Evolutionary conservation across 2,329 filamentous ascomycete species (phyloP).

Genomic region (Dothiorella sarmentorum): DNA sequence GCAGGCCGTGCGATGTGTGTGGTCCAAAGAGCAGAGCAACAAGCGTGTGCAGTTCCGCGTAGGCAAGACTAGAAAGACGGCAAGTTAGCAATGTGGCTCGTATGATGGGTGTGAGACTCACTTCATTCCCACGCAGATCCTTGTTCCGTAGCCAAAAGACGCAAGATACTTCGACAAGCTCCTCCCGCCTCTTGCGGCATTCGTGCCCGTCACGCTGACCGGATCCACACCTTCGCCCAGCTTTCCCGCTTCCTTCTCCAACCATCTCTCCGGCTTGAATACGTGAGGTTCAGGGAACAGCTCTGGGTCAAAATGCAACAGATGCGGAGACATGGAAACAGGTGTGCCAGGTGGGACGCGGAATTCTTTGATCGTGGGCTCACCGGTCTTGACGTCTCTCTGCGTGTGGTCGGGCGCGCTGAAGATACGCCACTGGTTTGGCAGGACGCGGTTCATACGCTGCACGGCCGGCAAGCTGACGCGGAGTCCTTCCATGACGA

Average conservation of each 20-base stretch:
- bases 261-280: constrained; percentile 47
- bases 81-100: neutral
- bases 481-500: constrained; percentile 6
- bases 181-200: constrained; percentile 34
- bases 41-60: constrained; percentile 17
- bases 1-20: constrained; percentile 1
- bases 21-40: constrained; percentile 12
- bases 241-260: constrained; percentile 43
- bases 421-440: neutral
- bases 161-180: constrained; percentile 55
- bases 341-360: constrained; percentile 19
- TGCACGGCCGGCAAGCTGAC: constrained; percentile 4
- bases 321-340: constrained; percentile 20
- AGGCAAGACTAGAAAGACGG: constrained; percentile 8
- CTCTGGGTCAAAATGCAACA: constrained; percentile 32
- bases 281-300: constrained; percentile 18
- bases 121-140: constrained; percentile 66
- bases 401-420: neutral
- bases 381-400: neutral
- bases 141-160: constrained; percentile 62
- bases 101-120: constrained; percentile 42
- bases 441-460: constrained; percentile 17
- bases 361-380: neutral
- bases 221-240: neutral
- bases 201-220: neutral